These are phyloP conservation scores for Mycosarcoma mackinlayi DNA, from an alignment of 1,284 basidiomycete species.

Conservation along the genomic window DNA sequence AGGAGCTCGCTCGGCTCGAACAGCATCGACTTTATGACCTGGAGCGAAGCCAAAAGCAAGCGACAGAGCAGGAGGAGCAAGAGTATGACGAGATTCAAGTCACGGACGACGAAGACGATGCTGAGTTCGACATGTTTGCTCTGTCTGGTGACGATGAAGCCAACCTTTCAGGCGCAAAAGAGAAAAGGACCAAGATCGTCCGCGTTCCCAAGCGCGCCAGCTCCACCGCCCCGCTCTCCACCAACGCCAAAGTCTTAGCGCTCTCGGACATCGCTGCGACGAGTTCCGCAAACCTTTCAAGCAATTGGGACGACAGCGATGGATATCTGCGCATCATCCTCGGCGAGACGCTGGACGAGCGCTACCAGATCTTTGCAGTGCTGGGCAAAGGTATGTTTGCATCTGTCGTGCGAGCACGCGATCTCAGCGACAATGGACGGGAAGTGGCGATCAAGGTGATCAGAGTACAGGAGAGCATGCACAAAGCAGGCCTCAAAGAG, in stretches of 20 bases:
- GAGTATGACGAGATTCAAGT: slow-evolving; percentile 63
- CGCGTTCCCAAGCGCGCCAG: slow-evolving; percentile 31
- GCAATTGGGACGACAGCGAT: slow-evolving; percentile 80
- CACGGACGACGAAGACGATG: slow-evolving; percentile 61
- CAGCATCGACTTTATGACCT: slow-evolving; percentile 16
- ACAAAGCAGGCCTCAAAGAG: slow-evolving; percentile 94
- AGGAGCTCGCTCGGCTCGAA: slow-evolving; percentile 37
- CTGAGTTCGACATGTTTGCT: slow-evolving; percentile 67
- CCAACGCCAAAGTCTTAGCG: not conserved
- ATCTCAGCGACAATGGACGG: slow-evolving; percentile 67
- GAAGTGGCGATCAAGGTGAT: slow-evolving; percentile 99
- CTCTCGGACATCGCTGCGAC: slow-evolving; percentile 1
- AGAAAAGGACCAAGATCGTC: slow-evolving; percentile 55
- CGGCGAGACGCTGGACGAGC: slow-evolving; percentile 88
- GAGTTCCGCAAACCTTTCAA: slow-evolving; percentile 66
- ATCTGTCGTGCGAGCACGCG: slow-evolving; percentile 89
- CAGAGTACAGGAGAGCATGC: slow-evolving; percentile 96
- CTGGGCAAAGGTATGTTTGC: slow-evolving; percentile 99
- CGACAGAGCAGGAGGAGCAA: slow-evolving; percentile 27
- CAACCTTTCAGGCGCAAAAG: slow-evolving; percentile 1
- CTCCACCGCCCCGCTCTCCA: not conserved
- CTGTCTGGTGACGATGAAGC: slow-evolving; percentile 42
- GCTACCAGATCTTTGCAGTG: slow-evolving; percentile 93
- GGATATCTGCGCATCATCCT: slow-evolving; percentile 95
- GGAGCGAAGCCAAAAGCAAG: not conserved